Evolutionary conservation across 1,284 basidiomycete genomes (phyloP).

Genomic region (Ganoderma sinense): DNA sequence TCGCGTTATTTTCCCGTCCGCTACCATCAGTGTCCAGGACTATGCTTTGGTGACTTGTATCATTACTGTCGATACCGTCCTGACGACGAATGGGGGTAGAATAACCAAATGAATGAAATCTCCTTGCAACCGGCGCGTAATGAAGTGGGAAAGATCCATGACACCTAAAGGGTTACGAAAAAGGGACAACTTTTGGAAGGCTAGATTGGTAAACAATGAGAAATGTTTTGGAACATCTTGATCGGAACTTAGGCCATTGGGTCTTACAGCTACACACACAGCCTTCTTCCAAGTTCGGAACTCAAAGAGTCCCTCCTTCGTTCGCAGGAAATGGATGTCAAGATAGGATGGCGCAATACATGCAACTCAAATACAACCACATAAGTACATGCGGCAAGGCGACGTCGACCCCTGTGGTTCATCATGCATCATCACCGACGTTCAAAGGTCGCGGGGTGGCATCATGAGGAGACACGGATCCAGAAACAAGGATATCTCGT

Average conservation of each 20-base stretch:
- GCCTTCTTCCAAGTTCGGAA: background rate
- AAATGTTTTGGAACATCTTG: background rate
- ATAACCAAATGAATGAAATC: background rate
- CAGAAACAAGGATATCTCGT: background rate
- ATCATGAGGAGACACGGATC: background rate
- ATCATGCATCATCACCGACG: background rate
- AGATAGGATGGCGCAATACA: background rate
- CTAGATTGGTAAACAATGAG: background rate
- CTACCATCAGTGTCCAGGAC: background rate
- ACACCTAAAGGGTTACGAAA: background rate
- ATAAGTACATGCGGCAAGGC: background rate
- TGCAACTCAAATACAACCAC: background rate
- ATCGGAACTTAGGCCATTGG: background rate
- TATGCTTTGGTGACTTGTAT: constrained; percentile 1
- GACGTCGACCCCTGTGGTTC: background rate
- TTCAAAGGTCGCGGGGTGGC: no score
- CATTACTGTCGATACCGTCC: background rate
- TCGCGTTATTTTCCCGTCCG: background rate
- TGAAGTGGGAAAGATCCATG: background rate
- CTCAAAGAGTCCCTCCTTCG: background rate
- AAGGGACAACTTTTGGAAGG: background rate
- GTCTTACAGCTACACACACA: background rate
- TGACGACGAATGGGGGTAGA: constrained; percentile 5
- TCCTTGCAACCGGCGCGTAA: background rate
- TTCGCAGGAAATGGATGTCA: background rate